Evolutionary conservation across 1,139 yeast genomes (phyloP).

Genomic region (Debaryomyces nepalensis): DNA sequence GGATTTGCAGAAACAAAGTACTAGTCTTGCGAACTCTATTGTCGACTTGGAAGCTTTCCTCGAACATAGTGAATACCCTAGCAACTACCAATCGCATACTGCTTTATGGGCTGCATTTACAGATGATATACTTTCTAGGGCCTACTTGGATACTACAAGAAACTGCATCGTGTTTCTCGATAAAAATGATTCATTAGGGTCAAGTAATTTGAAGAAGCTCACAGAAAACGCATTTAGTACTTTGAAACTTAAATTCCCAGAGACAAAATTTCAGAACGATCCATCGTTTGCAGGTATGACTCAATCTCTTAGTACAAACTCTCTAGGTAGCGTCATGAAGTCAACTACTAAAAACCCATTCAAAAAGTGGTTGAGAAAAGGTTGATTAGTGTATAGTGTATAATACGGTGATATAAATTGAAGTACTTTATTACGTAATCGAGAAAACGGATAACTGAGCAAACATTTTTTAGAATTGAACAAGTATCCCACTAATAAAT

Average conservation of each 20-base stretch:
- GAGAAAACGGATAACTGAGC: conserved; percentile 6
- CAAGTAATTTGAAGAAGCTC: conserved; percentile 28
- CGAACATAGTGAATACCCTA: conserved; percentile 46
- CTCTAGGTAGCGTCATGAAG: conserved; percentile 29
- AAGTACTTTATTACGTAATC: conserved; percentile 12
- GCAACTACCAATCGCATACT: conserved; percentile 33
- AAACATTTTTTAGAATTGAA: conserved; percentile 10
- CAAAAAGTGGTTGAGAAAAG: conserved; percentile 41
- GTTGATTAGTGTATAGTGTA: conserved; percentile 7
- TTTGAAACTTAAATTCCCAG: conserved; percentile 38
- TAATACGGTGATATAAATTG: conserved; percentile 2
- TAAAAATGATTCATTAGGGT: conserved; percentile 20
- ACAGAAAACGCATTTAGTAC: conserved; percentile 38
- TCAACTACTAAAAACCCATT: conserved; percentile 38
- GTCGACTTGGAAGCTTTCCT: conserved; percentile 39
- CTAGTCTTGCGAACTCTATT: conserved; percentile 41
- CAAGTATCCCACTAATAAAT: background rate
- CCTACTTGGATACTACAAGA: conserved; percentile 39
- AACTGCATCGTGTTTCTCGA: conserved; percentile 39
- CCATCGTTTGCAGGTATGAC: conserved; percentile 17
- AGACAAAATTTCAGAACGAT: background rate
- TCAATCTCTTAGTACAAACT: conserved; percentile 30
- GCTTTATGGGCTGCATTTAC: conserved; percentile 41
- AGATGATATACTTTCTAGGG: conserved; percentile 34
- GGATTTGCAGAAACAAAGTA: conserved; percentile 54